Evolutionary conservation across 2,329 filamentous ascomycete species (phyloP).

Genomic region (Alternaria alternata): DNA sequence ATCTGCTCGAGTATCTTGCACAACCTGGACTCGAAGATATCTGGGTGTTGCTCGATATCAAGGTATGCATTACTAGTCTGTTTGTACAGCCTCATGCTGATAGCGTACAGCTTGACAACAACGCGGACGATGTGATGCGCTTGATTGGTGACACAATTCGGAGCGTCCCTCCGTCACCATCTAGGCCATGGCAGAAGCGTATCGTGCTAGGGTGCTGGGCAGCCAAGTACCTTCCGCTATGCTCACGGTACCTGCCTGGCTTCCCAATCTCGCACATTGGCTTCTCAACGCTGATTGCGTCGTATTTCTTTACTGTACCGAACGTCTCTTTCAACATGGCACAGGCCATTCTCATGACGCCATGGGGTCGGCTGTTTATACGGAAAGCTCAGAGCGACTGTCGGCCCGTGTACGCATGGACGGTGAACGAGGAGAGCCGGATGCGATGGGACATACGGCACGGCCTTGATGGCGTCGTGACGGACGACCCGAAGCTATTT

Average conservation of each 20-base stretch:
- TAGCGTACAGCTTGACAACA: conserved; percentile 68
- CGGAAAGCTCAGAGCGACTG: conserved; percentile 63
- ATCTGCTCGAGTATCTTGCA: conserved; percentile 76
- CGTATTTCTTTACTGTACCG: conserved; percentile 72
- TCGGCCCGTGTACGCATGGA: conserved; percentile 80
- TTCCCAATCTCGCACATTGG: conserved; percentile 74
- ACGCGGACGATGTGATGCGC: conserved; percentile 73
- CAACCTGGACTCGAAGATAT: conserved; percentile 70
- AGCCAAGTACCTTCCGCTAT: conserved; percentile 73
- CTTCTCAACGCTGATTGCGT: conserved; percentile 71
- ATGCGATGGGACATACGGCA: conserved; percentile 83
- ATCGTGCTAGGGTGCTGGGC: conserved; percentile 86
- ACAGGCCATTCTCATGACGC: conserved; percentile 72
- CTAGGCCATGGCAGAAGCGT: conserved; percentile 72
- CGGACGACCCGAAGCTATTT: conserved; percentile 79
- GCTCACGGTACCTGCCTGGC: conserved; percentile 67
- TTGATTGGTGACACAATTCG: conserved; percentile 70
- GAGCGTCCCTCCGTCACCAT: conserved; percentile 56
- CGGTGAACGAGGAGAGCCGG: conserved; percentile 77
- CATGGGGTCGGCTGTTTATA: conserved; percentile 72
- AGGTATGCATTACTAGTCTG: conserved; percentile 62
- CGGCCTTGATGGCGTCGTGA: conserved; percentile 80
- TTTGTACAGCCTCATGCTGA: conserved; percentile 10
- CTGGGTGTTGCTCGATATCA: conserved; percentile 90
- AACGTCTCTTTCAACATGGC: conserved; percentile 81